Evolutionary conservation across 441 rosid genomes (phyloP).

Genomic region (Mallotus japonicus): DNA sequence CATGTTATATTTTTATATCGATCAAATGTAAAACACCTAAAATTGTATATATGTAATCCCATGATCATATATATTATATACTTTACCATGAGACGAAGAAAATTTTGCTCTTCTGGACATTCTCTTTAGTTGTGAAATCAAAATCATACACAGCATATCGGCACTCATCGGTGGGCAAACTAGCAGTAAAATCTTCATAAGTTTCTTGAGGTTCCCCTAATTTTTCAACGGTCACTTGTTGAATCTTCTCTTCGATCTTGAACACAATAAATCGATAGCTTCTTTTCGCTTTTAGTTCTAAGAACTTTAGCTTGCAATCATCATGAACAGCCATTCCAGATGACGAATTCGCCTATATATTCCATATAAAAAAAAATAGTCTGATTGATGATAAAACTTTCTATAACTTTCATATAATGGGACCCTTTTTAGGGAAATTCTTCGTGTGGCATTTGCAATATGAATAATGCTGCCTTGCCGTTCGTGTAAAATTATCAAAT

Average conservation of each 20-base stretch:
- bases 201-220: slow-evolving; percentile 34
- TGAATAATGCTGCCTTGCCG: too few species aligned
- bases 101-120: slow-evolving; percentile 54
- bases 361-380: not conserved
- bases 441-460: too few species aligned
- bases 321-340: slow-evolving; percentile 58
- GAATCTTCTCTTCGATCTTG: slow-evolving; percentile 50
- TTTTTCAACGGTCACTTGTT: slow-evolving; percentile 45
- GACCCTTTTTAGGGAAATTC: too few species aligned
- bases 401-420: not conserved
- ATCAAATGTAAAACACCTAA: too few species aligned
- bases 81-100: slow-evolving; percentile 55
- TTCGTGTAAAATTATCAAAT: too few species aligned
- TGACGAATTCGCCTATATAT: slow-evolving; percentile 41
- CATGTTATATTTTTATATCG: too few species aligned
- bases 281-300: slow-evolving; percentile 55
- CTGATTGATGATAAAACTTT: too few species aligned
- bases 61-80: too few species aligned
- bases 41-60: too few species aligned
- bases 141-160: slow-evolving; percentile 58
- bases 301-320: slow-evolving; percentile 49
- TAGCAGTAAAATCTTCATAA: slow-evolving; percentile 44
- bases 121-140: slow-evolving; percentile 52
- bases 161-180: slow-evolving; percentile 51
- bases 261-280: slow-evolving; percentile 50